phyloP scores from a whole-genome alignment of 345 rosid species.

The Hibiscus trionum region DNA sequence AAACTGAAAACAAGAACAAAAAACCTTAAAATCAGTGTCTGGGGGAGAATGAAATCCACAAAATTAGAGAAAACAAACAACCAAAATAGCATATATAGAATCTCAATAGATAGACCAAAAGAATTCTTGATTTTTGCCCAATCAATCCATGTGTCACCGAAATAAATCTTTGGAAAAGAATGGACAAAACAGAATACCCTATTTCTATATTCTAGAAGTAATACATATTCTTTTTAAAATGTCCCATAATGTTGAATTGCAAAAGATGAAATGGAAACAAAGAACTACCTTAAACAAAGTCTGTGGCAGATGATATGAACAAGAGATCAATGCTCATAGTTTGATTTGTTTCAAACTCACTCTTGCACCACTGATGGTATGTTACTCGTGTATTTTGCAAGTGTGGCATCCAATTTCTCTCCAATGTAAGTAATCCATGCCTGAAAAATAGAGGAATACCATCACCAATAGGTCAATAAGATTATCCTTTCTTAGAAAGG shows the following conservation, averaged over 20 bases:
- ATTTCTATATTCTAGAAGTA: background rate
- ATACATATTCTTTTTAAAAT: background rate
- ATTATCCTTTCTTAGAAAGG: background rate
- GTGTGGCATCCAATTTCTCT: constrained; percentile 73
- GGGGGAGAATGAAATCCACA: background rate
- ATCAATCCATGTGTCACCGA: background rate
- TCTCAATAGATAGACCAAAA: background rate
- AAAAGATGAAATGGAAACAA: background rate
- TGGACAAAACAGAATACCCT: background rate
- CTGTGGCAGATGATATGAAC: background rate
- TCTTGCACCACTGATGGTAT: constrained; percentile 26
- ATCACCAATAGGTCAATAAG: background rate
- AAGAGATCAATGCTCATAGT: background rate
- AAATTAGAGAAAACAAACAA: background rate
- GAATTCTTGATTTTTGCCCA: background rate
- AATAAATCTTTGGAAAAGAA: background rate
- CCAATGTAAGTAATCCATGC: constrained; percentile 79
- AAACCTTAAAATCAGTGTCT: background rate
- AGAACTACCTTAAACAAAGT: constrained; percentile 19
- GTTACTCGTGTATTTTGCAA: constrained; percentile 34
- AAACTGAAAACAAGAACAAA: background rate
- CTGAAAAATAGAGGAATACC: constrained; percentile 30
- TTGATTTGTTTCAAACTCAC: constrained; percentile 15
- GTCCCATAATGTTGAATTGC: background rate
- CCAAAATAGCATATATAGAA: background rate